Percentiles rank a stretch among this genome's conserved stretches.
These are phyloP conservation scores for Neckera pumila DNA, from an alignment of 225 moss, liverwort and hornwort species.

Conservation along the genomic window DNA sequence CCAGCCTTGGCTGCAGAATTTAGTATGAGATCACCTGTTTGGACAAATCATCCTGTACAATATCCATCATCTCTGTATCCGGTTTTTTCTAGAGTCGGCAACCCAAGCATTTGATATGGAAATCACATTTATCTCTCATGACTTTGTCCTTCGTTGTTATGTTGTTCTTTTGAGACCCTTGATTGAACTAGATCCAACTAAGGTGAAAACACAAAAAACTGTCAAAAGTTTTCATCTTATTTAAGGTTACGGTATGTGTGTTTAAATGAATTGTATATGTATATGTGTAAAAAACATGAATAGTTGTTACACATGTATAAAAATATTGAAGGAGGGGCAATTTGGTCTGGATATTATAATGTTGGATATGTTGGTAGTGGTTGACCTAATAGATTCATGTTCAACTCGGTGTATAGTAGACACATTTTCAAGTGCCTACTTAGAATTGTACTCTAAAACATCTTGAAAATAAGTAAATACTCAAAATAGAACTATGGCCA, in stretches of 20 bases:
- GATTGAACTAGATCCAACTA: not conserved
- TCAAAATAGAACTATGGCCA: not conserved
- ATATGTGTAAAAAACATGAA: not conserved
- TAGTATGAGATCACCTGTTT: not conserved
- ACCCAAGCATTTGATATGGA: not conserved
- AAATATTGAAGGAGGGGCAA: not conserved
- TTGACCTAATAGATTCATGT: not conserved
- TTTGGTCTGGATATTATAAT: rapidly evolving
- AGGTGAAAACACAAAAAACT: not conserved
- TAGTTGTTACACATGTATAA: too few relatives aligned
- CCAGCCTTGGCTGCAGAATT: not conserved
- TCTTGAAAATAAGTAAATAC: not conserved
- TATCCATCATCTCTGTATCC: not conserved
- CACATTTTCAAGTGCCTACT: too few relatives aligned
- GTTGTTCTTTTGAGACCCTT: not conserved
- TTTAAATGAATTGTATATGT: not conserved
- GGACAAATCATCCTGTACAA: not conserved
- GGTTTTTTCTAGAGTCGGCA: not conserved
- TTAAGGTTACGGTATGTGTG: not conserved
- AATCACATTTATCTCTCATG: not conserved
- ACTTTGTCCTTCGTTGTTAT: not conserved
- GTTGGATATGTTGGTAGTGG: too few relatives aligned
- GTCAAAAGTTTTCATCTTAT: too few relatives aligned
- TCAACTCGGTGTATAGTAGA: not conserved
- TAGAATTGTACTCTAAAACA: rapidly evolving